Percentiles rank a stretch among this genome's conserved stretches.
These are phyloP conservation scores for Cystobasidium tubakii DNA, from an alignment of 768 basidiomycete genomes.

Conservation along the genomic window DNA sequence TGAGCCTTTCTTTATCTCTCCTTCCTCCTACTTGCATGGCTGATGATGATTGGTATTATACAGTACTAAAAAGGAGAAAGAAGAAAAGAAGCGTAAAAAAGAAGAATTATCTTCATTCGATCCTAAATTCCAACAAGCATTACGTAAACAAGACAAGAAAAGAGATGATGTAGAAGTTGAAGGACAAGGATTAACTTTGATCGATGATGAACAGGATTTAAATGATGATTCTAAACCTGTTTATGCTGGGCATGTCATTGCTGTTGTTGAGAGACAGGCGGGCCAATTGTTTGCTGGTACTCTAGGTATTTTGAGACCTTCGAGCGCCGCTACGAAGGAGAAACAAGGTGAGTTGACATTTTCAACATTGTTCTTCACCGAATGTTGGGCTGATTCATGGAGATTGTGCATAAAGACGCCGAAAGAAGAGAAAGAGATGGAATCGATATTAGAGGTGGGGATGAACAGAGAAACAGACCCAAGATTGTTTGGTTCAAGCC, in stretches of 20 bases:
- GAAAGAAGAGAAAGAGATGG: slow-evolving; percentile 96
- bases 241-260: slow-evolving; percentile 97
- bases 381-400: too few species aligned
- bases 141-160: slow-evolving; percentile 94
- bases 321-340: slow-evolving; percentile 94
- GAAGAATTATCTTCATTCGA: slow-evolving; percentile 98
- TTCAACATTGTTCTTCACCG: neutral
- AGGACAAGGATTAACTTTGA: slow-evolving; percentile 91
- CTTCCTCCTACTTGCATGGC: too few species aligned
- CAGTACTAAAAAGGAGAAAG: slow-evolving; percentile 95
- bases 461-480: slow-evolving; percentile 78
- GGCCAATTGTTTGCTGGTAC: slow-evolving; percentile 98
- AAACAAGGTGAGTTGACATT: slow-evolving; percentile 58
- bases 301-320: slow-evolving; percentile 86
- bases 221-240: slow-evolving; percentile 97
- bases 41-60: slow-evolving; percentile 50
- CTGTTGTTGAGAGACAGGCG: slow-evolving; percentile 99
- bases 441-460: slow-evolving; percentile 56
- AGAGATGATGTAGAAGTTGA: slow-evolving; percentile 99
- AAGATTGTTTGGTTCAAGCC: slow-evolving; percentile 99
- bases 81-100: slow-evolving; percentile 99
- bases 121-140: slow-evolving; percentile 55
- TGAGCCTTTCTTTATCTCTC: too few species aligned
- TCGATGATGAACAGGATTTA: slow-evolving; percentile 92
- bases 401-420: slow-evolving; percentile 56